Percentiles rank a stretch among this genome's conserved stretches.
Conservation (phyloP, 352 stramenopile species). For the Globisporangium mamillatum region DNA sequence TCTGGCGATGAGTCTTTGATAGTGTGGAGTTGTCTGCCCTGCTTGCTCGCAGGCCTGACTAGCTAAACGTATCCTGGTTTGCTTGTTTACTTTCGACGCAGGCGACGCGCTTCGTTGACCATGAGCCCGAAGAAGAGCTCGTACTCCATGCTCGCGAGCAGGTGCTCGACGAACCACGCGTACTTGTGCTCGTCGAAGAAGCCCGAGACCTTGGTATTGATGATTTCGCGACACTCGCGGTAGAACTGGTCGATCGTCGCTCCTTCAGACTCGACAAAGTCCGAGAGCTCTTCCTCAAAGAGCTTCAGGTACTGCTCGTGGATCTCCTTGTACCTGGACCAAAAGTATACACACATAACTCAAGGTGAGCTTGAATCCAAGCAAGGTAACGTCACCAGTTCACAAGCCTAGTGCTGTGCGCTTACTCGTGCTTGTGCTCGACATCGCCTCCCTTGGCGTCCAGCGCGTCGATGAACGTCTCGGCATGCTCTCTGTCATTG, state of each 20-base stretch:
- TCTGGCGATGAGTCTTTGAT: neutral
- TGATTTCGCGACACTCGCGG: constrained; percentile 55
- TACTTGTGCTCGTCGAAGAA: constrained; percentile 72
- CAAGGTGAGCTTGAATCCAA: neutral
- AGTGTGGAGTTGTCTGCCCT: neutral
- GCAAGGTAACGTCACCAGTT: neutral
- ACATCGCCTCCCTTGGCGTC: constrained; percentile 62
- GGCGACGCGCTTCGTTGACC: constrained; percentile 70
- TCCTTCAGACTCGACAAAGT: constrained; percentile 71
- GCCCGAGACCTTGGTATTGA: constrained; percentile 56
- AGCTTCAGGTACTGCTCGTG: constrained; percentile 72
- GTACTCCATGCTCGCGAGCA: constrained; percentile 80
- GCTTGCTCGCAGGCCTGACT: neutral
- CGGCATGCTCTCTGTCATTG: constrained; percentile 45
- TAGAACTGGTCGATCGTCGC: constrained; percentile 70
- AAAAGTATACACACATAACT: neutral
- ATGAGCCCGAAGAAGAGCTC: constrained; percentile 81
- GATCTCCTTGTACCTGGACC: constrained; percentile 62
- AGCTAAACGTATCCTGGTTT: neutral
- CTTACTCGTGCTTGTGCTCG: constrained; percentile 77
- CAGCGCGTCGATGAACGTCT: constrained; percentile 59
- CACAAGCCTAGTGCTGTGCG: neutral
- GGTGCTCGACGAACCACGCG: constrained; percentile 74
- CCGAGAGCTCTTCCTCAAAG: constrained; percentile 69
- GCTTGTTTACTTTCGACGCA: constrained; percentile 46